Conservation (phyloP, 1,284 basidiomycete species). For the Tilletia indica region DNA sequence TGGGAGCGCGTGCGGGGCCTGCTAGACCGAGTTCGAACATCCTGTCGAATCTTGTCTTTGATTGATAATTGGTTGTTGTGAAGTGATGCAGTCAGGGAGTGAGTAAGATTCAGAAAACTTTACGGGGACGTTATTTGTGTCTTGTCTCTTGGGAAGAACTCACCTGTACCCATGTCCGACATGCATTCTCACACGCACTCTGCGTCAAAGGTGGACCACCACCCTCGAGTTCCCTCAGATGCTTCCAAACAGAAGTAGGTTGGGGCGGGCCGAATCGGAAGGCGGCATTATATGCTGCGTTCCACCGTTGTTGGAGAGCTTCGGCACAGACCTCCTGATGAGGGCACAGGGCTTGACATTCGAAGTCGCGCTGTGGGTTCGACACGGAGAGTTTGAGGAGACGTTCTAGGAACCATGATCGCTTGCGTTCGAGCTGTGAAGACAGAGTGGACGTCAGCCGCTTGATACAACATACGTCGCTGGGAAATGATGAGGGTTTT, state of each 20-base stretch:
- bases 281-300: constrained; percentile 78
- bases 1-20: neutral
- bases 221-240: constrained; percentile 36
- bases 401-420: constrained; percentile 66
- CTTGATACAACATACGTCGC: neutral
- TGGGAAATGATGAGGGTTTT: neutral
- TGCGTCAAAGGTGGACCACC: constrained; percentile 15
- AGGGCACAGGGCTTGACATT: constrained; percentile 70
- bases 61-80: neutral
- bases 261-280: constrained; percentile 80
- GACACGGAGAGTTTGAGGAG: constrained; percentile 85
- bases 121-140: too few relatives aligned
- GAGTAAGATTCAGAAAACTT: neutral
- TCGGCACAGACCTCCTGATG: constrained; percentile 75
- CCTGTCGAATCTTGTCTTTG: constrained; percentile 32
- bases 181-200: constrained; percentile 31
- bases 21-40: constrained; percentile 30
- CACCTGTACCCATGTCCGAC: constrained; percentile 33
- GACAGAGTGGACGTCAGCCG: neutral
- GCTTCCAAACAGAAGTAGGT: constrained; percentile 59
- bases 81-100: neutral
- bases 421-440: constrained; percentile 36
- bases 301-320: constrained; percentile 91
- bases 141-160: neutral
- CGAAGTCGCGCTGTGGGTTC: constrained; percentile 82